Evolutionary conservation across 1,139 yeast species (phyloP).

Genomic region (Yamadazyma conglobata): DNA sequence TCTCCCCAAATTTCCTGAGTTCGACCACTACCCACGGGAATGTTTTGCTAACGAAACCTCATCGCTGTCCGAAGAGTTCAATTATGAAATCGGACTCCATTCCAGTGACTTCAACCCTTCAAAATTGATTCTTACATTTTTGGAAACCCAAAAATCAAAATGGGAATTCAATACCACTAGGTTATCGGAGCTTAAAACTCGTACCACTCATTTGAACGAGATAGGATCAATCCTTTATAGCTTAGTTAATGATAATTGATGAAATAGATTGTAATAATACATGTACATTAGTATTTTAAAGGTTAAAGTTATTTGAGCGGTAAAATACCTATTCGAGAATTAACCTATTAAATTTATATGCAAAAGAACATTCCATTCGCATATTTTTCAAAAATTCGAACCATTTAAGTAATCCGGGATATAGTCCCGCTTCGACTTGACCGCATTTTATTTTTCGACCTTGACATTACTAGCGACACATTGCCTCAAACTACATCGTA

Average conservation of each 20-base stretch:
- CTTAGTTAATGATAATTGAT: conserved; percentile 1
- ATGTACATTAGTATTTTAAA: background rate
- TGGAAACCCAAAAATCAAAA: conserved; percentile 14
- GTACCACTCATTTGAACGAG: conserved; percentile 22
- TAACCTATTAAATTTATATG: too few relatives aligned
- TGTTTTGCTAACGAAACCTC: conserved; percentile 7
- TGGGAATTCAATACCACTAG: conserved; percentile 17
- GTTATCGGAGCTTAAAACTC: conserved; percentile 18
- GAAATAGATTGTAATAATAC: background rate
- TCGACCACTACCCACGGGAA: conserved; percentile 14
- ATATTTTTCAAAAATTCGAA: too few relatives aligned
- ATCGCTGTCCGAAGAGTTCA: conserved; percentile 14
- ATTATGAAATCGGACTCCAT: conserved; percentile 23
- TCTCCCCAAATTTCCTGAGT: conserved; percentile 23
- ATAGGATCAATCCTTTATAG: conserved; percentile 18
- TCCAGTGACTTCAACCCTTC: conserved; percentile 27
- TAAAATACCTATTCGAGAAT: too few relatives aligned
- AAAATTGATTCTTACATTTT: conserved; percentile 18
- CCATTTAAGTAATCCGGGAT: too few relatives aligned
- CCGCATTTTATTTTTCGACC: too few relatives aligned
- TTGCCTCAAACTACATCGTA: too few relatives aligned
- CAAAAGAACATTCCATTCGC: too few relatives aligned
- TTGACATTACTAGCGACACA: too few relatives aligned
- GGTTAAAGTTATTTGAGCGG: too few relatives aligned
- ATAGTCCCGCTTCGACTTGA: too few relatives aligned